Evolutionary conservation across 768 basidiomycete genomes (phyloP), one percentile per base, ranked within the genome.

Genomic region (Dendrothele bispora): DNA sequence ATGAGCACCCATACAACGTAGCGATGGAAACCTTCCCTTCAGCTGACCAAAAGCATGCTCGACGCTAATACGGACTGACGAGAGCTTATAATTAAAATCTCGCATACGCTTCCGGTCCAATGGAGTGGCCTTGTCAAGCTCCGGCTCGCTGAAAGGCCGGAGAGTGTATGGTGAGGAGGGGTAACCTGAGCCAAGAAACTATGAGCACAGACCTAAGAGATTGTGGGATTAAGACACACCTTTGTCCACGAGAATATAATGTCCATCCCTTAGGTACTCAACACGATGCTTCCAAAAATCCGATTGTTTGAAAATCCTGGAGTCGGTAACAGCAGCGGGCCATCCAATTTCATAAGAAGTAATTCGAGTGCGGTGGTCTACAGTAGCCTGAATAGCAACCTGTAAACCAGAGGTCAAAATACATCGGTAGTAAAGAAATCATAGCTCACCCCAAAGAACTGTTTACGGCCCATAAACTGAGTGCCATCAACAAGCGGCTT

Each of bases 1-100:
- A 25, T 59, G 50, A 10, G 38, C n/a, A n/a, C 56, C 53, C 43
- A 58, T 45, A n/a, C 36, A 28, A 12, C 52, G 40, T 14, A 60
- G 29, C 2, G 51, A 44, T 2, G 49, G 53, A 47, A 63, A 63
- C 5, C 50, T 45, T 5, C 56, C 60, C 44, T 61, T 63, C 12
- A 63, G 47, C 11, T 46, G 15, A 5, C 59, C 60, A 55, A 63
- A 63, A 7, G 58, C 42, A 52, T 63, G 61, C 34, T 63, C 59
- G 12, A 60, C 52, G 30, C 17, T 32, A 34, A 63, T 59, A 3
- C 49, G 50, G 20, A 55, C 48, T 15, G 17, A 35, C 15, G 59
- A 61, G 3, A 63, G 55, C 24, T 24, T 5, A 14, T 43, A 17
- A 40, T 63, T 61, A 26, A 59, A 64, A 4, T 46, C 43, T 2